Evolutionary conservation across 2,329 filamentous ascomycete genomes (phyloP), one percentile per base, ranked within the genome.

Genomic region (Rasamsonia emersonii): DNA sequence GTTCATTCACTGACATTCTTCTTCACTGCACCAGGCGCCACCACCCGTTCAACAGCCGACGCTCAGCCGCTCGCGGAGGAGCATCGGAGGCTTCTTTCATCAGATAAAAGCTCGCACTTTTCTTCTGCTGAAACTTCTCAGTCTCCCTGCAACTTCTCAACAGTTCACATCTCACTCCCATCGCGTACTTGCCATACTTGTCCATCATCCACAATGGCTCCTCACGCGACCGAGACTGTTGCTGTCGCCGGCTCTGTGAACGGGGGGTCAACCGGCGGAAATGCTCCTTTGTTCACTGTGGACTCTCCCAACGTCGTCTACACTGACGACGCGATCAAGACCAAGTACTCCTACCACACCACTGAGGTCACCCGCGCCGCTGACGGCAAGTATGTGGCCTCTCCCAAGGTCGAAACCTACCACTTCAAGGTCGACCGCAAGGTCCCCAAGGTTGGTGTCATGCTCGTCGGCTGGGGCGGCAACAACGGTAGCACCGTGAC

Each of bases 401-500:
- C 76, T 40, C 91, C 91, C 52, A 83, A 83, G 64, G 82, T 93
- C 67, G 91, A 83, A 42, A 67, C 80, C 47, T 98, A 96, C 62
- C 82, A 95, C 71, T 96, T 98, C 82, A 93, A 94, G 74, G 84
- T 91, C 54, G 82, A 94, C 59, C 86, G 89, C 61, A 84, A 83
- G 64, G 75, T 96, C 38, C 86, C 86, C 64, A 93, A 89, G 73
- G 76, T 86, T 47, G 91, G 91, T 56, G 76, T 95, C 69, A 96
- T 98, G 91, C 75, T 98, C 45, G 89, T 98, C 46, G 91, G 91
- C 43, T 89, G 82, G 78, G 91, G 91, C 64, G 91, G 91, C 55
- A 98, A 98, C 77, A 98, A 98, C 59, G 91, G 91, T 45, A 86
- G 86, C 45, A 98, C 91, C 37, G 86, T 98, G 41, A 96, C 91